Base-by-base conservation (phyloP, 208 protist species). In the Tritrichomonas musculus region DNA sequence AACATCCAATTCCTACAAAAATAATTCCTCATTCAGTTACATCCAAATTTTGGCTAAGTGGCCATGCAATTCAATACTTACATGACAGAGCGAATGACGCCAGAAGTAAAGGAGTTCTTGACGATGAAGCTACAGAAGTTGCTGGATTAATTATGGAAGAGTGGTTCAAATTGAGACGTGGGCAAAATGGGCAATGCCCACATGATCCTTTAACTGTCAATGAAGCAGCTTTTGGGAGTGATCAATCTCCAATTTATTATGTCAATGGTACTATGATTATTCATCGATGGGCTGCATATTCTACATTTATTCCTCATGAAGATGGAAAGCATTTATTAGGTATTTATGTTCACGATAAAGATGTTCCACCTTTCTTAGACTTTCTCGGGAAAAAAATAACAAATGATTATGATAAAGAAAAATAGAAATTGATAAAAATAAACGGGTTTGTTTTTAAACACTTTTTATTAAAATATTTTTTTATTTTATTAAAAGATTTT, bases 221-320 rank as follows among this genome's bases (percentile, higher is more conserved):
- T 82, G 73, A 82, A 82, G 73, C 41, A n/a, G 73, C 41, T 11
- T 82, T 33, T 53, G 41, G 41, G 41, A 41, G 73, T 9, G 41
- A 47, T 50, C 25, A 82, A n/a, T 47, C n/a, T 47, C 73, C 33
- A 22, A 30, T 82, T 25, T n/a, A 50, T n/a, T 82, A 82, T 82
- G 33, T 25, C 3, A 4, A 20, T 30, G 73, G 73, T 1, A 82
- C 33, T 33, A 50, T 82, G 11, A 53, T 82, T n/a, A 47, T 47
- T 8, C 73, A 82, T 50, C 39, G 50, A 82, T 82, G 73, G 73
- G 73, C 73, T 47, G 73, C 73, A 50, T 82, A 33, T 82, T 47
- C 41, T 47, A 82, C 73, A 50, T 82, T 82, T 41, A 50, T 82
- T 47, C 73, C 73, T 25, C 8, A 82, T 30, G 50, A 53, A 47